Base-by-base conservation (phyloP, 306 rosid species). In the Pterocarpus macrocarpus region DNA sequence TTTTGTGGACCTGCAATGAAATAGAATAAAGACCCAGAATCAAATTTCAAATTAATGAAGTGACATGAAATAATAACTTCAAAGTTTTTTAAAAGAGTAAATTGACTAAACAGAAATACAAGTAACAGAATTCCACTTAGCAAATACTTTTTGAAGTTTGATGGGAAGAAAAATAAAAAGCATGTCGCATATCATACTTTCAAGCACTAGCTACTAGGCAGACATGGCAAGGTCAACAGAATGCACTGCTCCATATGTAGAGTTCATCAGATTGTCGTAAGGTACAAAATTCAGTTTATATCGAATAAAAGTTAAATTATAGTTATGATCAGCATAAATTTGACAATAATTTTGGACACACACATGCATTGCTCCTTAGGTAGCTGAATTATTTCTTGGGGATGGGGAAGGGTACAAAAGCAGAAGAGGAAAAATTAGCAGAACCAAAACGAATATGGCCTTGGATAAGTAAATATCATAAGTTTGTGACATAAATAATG, bases 1-100 rank as follows among this genome's bases (percentile, higher is more conserved):
- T 95, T 78, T 96, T 96, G 69, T 92, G 93, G 75, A 96, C 94
- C 98, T 96, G 91, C 81, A 70, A 77, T 64, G 63, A 80, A 73
- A 83, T 43, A 76, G 61, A 69, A 38, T 41, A 45, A 65, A 73
- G 13, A 72, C n/a, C 53, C 7, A 22, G 22, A 58, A 67, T 67
- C 35, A 80, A 64, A 45, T 39, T 57, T 74, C 53, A 43, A 69
- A 74, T 34, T n/a, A 74, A 28, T 71, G 12, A 44, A 47, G 69
- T 12, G 15, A 68, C 39, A 59, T 32, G 4, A 61, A 65, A 35
- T 45, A 65, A 72, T 61, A 62, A 32, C 59, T 49, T 16, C 38
- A 47, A 72, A 61, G 22, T 0, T 15, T 12, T 45, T 35, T 1
- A 49, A 22, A 36, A 43, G 43, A 45, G 32, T 1, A 55, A 61